Conservation (phyloP, 257 asterid genomes). For the Verbascum thapsus region DNA sequence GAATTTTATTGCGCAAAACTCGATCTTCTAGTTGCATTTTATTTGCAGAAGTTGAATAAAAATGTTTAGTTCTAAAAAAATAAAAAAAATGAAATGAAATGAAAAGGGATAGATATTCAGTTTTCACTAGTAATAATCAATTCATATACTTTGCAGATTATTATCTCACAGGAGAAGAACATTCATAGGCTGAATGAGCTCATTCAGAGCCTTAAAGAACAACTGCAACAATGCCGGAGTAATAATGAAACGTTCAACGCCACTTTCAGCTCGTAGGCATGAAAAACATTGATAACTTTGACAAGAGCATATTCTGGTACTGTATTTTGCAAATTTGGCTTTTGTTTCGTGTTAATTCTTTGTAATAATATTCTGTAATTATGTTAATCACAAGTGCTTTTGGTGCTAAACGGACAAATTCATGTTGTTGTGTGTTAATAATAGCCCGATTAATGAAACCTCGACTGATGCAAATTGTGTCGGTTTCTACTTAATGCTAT, state of each 20-base stretch:
- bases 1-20: no score
- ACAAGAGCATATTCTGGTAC: slow-evolving; percentile 54
- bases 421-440: not conserved
- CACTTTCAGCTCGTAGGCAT: slow-evolving; percentile 40
- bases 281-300: slow-evolving; percentile 49
- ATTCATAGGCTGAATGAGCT: slow-evolving; percentile 61
- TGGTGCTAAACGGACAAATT: not conserved
- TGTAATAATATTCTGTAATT: slow-evolving; percentile 22
- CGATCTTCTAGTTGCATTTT: no score
- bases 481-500: no score
- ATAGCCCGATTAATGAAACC: slow-evolving; percentile 11
- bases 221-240: slow-evolving; percentile 50
- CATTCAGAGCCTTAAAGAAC: slow-evolving; percentile 55
- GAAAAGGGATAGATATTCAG: no score
- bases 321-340: no score
- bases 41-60: no score
- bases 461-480: not conserved
- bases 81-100: no score
- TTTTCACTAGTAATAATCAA: no score
- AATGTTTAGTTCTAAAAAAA: no score
- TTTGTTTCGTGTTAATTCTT: no score
- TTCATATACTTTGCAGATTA: slow-evolving; percentile 58
- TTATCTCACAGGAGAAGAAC: slow-evolving; percentile 63
- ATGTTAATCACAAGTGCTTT: not conserved
- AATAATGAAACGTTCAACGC: slow-evolving; percentile 42